Conservation (phyloP, 352 stramenopile genomes). For the Pythium insidiosum region DNA sequence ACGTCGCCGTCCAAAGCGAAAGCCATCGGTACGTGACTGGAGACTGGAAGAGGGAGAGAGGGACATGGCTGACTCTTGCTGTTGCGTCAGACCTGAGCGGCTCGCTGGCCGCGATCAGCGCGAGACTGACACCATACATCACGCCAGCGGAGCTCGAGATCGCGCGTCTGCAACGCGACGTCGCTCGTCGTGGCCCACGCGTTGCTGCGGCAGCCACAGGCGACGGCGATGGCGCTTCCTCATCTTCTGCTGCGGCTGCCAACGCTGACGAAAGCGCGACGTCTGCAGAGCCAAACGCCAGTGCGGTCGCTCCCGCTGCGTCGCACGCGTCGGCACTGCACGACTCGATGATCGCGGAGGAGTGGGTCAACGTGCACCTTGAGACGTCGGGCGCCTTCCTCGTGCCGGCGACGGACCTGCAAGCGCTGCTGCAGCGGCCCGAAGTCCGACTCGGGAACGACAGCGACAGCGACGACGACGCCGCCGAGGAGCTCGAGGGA, state of each 20-base stretch:
- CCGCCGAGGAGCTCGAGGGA: slow-evolving; percentile 26
- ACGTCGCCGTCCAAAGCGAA: slow-evolving; percentile 6
- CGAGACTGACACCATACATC: slow-evolving; percentile 36
- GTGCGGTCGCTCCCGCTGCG: background rate
- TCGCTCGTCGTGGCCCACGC: slow-evolving; percentile 4
- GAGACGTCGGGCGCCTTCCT: slow-evolving; percentile 43
- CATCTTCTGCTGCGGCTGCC: background rate
- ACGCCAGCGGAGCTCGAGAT: slow-evolving; percentile 68
- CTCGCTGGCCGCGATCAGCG: slow-evolving; percentile 50
- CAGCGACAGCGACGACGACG: slow-evolving; percentile 16
- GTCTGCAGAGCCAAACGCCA: background rate
- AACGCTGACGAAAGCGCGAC: background rate
- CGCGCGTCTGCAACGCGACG: slow-evolving; percentile 52
- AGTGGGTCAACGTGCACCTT: slow-evolving; percentile 77
- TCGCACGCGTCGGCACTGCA: slow-evolving; percentile 26
- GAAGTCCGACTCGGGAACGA: too few relatives aligned
- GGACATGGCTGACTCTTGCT: background rate
- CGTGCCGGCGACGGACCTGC: slow-evolving; percentile 38
- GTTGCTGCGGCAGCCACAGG: background rate
- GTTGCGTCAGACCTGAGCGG: slow-evolving; percentile 6
- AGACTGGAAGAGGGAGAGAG: background rate
- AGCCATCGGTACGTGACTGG: slow-evolving; percentile 4
- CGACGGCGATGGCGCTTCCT: background rate
- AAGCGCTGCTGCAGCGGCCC: slow-evolving; percentile 22
- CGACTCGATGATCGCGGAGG: slow-evolving; percentile 65